A percentile compares a stretch with the other conserved stretches of the same genome.
Conservation (phyloP, 2,329 filamentous ascomycete species). For the Nigrospora oryzae region DNA sequence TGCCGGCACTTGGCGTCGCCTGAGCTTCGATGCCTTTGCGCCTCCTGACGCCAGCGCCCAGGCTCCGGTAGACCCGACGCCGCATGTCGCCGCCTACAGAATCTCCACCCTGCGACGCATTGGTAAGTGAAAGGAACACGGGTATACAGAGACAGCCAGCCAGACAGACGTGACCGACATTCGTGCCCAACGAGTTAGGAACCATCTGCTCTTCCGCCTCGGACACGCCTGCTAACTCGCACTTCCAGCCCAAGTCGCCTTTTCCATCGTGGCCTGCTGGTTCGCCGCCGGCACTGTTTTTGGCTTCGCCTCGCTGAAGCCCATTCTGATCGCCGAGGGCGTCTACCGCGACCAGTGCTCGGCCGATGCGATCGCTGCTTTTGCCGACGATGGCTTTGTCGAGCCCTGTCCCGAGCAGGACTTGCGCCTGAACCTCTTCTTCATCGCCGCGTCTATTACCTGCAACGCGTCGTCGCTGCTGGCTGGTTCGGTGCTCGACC, state of each 20-base stretch:
- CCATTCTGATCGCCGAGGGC: constrained; percentile 48
- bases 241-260: constrained; percentile 46
- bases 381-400: constrained; percentile 15
- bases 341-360: constrained; percentile 48
- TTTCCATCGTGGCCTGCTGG: constrained; percentile 58
- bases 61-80: constrained; percentile 15
- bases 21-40: constrained; percentile 19
- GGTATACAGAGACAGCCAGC: too few relatives aligned
- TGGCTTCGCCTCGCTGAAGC: constrained; percentile 57
- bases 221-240: too few relatives aligned
- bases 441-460: constrained; percentile 59
- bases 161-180: too few relatives aligned
- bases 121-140: constrained; percentile 12
- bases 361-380: constrained; percentile 23
- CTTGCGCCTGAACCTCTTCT: constrained; percentile 57
- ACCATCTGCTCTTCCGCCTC: too few relatives aligned
- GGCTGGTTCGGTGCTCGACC: constrained; percentile 59
- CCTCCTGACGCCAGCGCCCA: constrained; percentile 17
- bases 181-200: too few relatives aligned
- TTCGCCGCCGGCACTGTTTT: constrained; percentile 57
- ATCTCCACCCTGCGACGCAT: constrained; percentile 16
- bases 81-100: constrained; percentile 21
- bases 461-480: constrained; percentile 60
- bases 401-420: constrained; percentile 45
- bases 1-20: constrained; percentile 12